Percentiles rank a stretch among this genome's conserved stretches.
Evolutionary conservation across 345 rosid genomes (phyloP).

Genomic region (Lepidium africanum): DNA sequence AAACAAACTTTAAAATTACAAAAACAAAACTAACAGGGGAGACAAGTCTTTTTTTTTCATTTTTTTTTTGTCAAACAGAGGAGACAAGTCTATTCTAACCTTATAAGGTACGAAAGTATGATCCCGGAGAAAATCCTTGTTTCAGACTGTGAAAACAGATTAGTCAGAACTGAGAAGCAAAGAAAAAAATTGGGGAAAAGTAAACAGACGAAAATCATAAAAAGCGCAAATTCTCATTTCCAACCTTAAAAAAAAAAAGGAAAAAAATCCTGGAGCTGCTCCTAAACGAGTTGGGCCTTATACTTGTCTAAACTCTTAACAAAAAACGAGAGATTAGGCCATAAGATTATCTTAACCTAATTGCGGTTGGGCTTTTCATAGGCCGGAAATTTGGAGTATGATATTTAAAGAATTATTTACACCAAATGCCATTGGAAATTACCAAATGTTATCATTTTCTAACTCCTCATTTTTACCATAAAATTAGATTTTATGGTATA

Average conservation of each 20-base stretch:
- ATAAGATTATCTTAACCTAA: neutral
- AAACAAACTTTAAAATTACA: neutral
- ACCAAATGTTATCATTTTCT: no score
- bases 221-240: neutral
- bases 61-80: no score
- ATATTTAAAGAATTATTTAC: no score
- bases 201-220: neutral
- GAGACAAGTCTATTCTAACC: neutral
- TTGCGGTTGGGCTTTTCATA: no score
- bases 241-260: no score
- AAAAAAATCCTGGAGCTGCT: no score
- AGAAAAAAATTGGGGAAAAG: neutral
- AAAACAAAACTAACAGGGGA: neutral
- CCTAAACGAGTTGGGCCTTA: neutral
- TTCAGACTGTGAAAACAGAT: neutral
- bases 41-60: no score
- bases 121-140: neutral
- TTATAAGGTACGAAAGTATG: neutral
- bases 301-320: neutral
- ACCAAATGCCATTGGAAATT: no score
- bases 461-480: no score
- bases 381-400: no score
- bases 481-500: no score
- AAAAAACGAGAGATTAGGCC: neutral
- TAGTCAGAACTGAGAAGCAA: neutral